Percentiles rank a stretch among this genome's conserved stretches.
These are phyloP conservation scores for Colletotrichum lupini DNA, from an alignment of 2,329 filamentous ascomycete species.

Conservation along the genomic window DNA sequence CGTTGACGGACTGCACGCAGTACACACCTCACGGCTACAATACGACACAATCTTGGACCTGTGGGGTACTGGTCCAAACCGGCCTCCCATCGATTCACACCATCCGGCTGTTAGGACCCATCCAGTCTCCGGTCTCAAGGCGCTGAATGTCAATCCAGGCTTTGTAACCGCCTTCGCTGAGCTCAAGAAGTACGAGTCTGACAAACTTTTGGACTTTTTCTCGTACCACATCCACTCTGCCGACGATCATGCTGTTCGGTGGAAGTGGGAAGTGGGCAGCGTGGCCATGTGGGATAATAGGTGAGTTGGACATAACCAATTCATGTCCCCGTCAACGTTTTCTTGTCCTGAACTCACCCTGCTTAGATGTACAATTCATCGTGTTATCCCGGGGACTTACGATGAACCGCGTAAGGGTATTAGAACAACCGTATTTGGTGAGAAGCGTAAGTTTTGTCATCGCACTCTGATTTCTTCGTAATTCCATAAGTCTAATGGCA, in stretches of 20 bases:
- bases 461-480: conserved; percentile 13
- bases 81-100: conserved; percentile 58
- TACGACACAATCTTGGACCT: conserved; percentile 60
- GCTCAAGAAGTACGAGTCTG: conserved; percentile 59
- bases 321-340: too few relatives aligned
- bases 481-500: background rate
- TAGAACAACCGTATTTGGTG: conserved; percentile 55
- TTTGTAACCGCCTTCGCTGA: conserved; percentile 61
- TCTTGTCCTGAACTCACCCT: background rate
- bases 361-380: conserved; percentile 48
- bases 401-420: conserved; percentile 50
- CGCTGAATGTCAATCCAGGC: conserved; percentile 57
- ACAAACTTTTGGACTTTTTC: conserved; percentile 59
- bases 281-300: conserved; percentile 64
- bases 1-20: conserved; percentile 54
- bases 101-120: conserved; percentile 61
- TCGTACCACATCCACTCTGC: conserved; percentile 58
- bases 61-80: conserved; percentile 53
- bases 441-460: conserved; percentile 50
- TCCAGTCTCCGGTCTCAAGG: conserved; percentile 58
- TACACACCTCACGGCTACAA: conserved; percentile 57
- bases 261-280: conserved; percentile 60
- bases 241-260: conserved; percentile 61
- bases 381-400: conserved; percentile 55
- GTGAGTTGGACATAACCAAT: conserved; percentile 28